Percentiles rank a stretch among this genome's conserved stretches.
Evolutionary conservation across 495 filamentous ascomycete genomes (phyloP).

Genomic region (Penicillium nucicola): DNA sequence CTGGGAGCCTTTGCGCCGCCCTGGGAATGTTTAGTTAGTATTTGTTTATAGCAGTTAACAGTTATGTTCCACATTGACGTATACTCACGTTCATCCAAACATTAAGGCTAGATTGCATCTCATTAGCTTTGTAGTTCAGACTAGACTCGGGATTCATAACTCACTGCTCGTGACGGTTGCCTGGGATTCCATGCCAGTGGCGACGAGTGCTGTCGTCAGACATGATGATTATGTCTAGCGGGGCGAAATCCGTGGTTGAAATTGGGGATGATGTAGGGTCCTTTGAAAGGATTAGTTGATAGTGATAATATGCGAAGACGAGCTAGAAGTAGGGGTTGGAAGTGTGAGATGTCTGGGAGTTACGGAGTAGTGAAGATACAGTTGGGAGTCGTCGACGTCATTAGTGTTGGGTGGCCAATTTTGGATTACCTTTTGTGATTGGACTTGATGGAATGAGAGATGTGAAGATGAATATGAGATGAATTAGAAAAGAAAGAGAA

Average conservation of each 20-base stretch:
- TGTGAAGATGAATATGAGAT: not conserved
- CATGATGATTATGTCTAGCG: conserved; percentile 23
- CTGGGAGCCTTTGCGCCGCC: conserved; percentile 31
- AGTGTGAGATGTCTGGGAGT: not conserved
- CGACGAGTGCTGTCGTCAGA: conserved; percentile 23
- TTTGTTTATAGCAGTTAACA: no score
- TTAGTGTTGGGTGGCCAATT: conserved; percentile 2
- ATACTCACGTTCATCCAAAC: conserved; percentile 30
- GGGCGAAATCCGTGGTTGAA: not conserved
- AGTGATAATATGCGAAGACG: not conserved
- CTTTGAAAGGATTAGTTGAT: not conserved
- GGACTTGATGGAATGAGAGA: not conserved
- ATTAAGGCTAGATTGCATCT: conserved; percentile 15
- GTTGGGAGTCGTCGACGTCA: conserved; percentile 24
- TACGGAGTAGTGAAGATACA: not conserved
- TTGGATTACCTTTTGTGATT: not conserved
- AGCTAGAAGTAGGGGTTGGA: not conserved
- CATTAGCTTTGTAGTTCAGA: no score
- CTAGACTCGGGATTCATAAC: no score
- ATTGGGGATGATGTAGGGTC: not conserved
- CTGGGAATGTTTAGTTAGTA: no score
- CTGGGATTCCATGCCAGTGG: conserved; percentile 41
- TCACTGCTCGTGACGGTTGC: conserved; percentile 38
- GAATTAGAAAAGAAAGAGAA: not conserved
- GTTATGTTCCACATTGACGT: no score